Evolutionary conservation across 441 rosid genomes (phyloP).

Genomic region (Bocquillonia castaneifolia): DNA sequence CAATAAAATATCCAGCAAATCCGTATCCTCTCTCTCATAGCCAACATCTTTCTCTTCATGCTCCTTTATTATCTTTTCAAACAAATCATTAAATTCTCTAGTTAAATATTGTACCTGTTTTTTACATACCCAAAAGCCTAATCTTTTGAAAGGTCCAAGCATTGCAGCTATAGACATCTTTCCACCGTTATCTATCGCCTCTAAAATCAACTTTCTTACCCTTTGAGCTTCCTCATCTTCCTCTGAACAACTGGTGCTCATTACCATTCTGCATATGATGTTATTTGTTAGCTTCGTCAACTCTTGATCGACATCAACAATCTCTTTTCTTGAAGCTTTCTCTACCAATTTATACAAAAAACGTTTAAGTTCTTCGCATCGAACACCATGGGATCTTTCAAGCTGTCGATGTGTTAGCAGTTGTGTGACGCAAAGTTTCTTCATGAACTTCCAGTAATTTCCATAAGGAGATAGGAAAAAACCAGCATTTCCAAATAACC

Average conservation of each 20-base stretch:
- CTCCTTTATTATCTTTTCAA: slow-evolving; percentile 39
- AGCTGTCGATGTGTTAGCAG: slow-evolving; percentile 31
- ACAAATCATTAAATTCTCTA: slow-evolving; percentile 29
- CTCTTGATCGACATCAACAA: slow-evolving; percentile 35
- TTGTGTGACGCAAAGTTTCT: slow-evolving; percentile 37
- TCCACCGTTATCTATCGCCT: slow-evolving; percentile 15
- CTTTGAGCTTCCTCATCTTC: slow-evolving; percentile 36
- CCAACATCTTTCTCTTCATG: slow-evolving; percentile 30
- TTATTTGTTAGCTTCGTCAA: slow-evolving; percentile 32
- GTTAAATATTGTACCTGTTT: slow-evolving; percentile 28
- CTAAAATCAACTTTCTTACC: slow-evolving; percentile 26
- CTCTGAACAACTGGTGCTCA: slow-evolving; percentile 38
- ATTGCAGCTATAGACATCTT: slow-evolving; percentile 22
- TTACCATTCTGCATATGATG: slow-evolving; percentile 31
- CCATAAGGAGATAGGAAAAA: slow-evolving; percentile 37
- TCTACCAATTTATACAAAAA: slow-evolving; percentile 20
- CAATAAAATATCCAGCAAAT: slow-evolving; percentile 35
- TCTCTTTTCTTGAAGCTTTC: slow-evolving; percentile 24
- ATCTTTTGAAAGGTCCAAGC: slow-evolving; percentile 28
- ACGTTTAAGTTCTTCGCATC: slow-evolving; percentile 31
- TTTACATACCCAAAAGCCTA: slow-evolving; percentile 26
- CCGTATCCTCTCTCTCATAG: slow-evolving; percentile 12
- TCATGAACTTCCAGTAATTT: slow-evolving; percentile 51
- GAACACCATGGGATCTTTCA: slow-evolving; percentile 22
- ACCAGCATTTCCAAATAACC: slow-evolving; percentile 29